phyloP scores from a whole-genome alignment of 129 eudicot genomes.

The Smallanthus sonchifolius region DNA sequence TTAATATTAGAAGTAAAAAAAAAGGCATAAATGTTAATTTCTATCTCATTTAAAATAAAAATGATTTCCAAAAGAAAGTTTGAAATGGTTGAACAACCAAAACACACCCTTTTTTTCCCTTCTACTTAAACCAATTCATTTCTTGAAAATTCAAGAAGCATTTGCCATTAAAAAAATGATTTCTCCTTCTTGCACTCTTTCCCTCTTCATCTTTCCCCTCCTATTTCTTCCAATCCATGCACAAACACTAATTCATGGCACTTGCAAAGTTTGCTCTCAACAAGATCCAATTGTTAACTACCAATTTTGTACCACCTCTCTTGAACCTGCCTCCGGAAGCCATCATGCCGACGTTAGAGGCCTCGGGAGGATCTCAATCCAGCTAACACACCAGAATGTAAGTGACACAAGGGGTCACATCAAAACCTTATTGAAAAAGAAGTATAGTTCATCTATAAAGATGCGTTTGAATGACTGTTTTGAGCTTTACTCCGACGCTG shows the following conservation, averaged over 20 bases:
- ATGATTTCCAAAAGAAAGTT: not conserved
- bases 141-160: not conserved
- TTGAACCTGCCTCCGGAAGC: constrained; percentile 54
- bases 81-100: not conserved
- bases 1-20: too few relatives aligned
- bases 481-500: constrained; percentile 31
- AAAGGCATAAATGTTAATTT: too few relatives aligned
- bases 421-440: constrained; percentile 17
- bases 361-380: constrained; percentile 61
- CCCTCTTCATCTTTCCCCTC: constrained; percentile 23
- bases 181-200: constrained; percentile 18
- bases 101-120: constrained; percentile 5
- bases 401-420: constrained; percentile 50
- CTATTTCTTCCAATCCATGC: constrained; percentile 15
- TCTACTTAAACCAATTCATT: constrained; percentile 22
- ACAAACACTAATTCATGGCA: constrained; percentile 35
- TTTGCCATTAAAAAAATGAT: constrained; percentile 30
- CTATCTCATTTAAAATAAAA: not conserved
- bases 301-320: constrained; percentile 56
- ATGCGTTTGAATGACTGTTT: constrained; percentile 36
- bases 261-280: constrained; percentile 42
- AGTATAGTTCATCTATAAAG: not conserved
- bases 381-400: constrained; percentile 42
- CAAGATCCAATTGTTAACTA: constrained; percentile 47
- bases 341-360: constrained; percentile 42